Evolutionary conservation across 257 asterid species (phyloP), one percentile per base, ranked within the genome.

Genomic region (Nicotiana paniculata): DNA sequence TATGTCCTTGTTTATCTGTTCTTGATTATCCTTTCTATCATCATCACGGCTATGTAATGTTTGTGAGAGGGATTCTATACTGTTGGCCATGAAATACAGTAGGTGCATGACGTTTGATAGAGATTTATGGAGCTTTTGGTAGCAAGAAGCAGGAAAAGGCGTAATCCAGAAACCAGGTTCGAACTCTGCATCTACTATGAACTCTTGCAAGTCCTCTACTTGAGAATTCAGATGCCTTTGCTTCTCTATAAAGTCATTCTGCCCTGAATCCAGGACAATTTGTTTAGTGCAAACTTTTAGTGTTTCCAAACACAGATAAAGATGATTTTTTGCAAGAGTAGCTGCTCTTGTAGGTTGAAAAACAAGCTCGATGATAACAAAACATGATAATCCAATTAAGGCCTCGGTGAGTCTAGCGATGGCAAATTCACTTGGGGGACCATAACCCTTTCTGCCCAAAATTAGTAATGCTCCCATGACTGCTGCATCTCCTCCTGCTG

Each of bases 401-500:
- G 89, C 96, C 86, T 89, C 92, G 0, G 93, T 83, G 0, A 93
- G 88, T 48, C 97, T 83, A 10, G 85, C 83, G 16, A 91, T 83
- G 63, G 98, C 97, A 8, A 92, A 93, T 58, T 86, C 92, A 28
- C 82, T 77, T 57, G 93, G 91, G 10, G 65, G 75, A 59, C 93
- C 93, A 11, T 91, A 91, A 21, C 87, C 70, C 46, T 89, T 88
- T 67, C 96, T 87, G 21, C 93, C 96, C 2, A 93, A 86, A 62
- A 93, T 89, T 77, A 93, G 37, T n/a, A 90, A 37, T 3, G 98
- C 97, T 61, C 92, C 97, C 11, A 91, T 83, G 58, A 90, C 92
- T 30, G 95, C 92, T 57, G 93, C 87, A 55, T 84, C 77, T 4
- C 96, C 93, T 0, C 94, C 98, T 1, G 94, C 83, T 16, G 79